phyloP scores from a whole-genome alignment of 1,284 basidiomycete genomes.

The Cryptococcus sp. region DNA sequence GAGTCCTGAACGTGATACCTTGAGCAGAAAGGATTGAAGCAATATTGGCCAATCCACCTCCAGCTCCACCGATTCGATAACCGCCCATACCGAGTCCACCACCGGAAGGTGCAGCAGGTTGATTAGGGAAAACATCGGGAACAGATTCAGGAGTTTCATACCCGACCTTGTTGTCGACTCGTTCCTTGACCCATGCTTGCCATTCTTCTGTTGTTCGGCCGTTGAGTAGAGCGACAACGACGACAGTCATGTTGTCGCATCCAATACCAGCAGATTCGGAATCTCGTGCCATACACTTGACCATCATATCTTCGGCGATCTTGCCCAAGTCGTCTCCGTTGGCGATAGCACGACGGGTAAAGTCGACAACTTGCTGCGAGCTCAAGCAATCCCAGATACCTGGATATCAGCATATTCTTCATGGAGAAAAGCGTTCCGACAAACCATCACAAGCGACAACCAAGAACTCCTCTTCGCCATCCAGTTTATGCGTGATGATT shows the following conservation, averaged over 20 bases:
- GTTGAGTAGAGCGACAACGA: slow-evolving; percentile 82
- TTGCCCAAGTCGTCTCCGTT: slow-evolving; percentile 73
- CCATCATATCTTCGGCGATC: slow-evolving; percentile 87
- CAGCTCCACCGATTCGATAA: slow-evolving; percentile 36
- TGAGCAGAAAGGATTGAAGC: slow-evolving; percentile 44
- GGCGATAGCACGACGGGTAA: slow-evolving; percentile 76
- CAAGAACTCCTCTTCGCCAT: slow-evolving; percentile 91
- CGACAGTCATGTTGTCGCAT: slow-evolving; percentile 98
- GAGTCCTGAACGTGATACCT: slow-evolving; percentile 38
- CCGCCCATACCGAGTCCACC: slow-evolving; percentile 27
- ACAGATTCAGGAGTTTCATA: slow-evolving; percentile 54
- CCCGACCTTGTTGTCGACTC: slow-evolving; percentile 66
- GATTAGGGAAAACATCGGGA: slow-evolving; percentile 43
- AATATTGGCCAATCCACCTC: slow-evolving; percentile 42
- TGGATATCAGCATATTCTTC: slow-evolving; percentile 34
- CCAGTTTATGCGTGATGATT: slow-evolving; percentile 71
- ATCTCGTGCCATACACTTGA: slow-evolving; percentile 90
- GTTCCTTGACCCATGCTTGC: slow-evolving; percentile 84
- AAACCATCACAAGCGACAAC: slow-evolving; percentile 93
- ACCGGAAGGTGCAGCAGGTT: slow-evolving; percentile 9
- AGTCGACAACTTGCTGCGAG: slow-evolving; percentile 90
- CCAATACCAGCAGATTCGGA: slow-evolving; percentile 91
- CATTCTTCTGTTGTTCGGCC: slow-evolving; percentile 87
- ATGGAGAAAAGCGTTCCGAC: slow-evolving; percentile 25
- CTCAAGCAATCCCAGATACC: slow-evolving; percentile 98